Conservation (phyloP, 768 basidiomycete genomes). For the Termitomyces sp. region DNA sequence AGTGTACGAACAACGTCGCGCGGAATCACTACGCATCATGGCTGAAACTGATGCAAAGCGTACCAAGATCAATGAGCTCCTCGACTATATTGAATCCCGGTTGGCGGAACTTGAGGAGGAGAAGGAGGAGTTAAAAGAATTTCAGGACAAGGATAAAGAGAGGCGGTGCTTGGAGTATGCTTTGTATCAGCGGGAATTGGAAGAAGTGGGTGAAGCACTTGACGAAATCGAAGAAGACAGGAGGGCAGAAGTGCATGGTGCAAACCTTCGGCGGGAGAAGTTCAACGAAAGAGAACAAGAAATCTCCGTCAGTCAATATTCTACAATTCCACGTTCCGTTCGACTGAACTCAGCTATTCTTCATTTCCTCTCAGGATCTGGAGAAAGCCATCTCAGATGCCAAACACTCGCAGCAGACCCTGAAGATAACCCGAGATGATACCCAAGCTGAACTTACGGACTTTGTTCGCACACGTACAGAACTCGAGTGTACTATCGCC, state of each 20-base stretch:
- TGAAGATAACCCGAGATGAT: conserved; percentile 67
- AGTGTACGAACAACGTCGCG: conserved; percentile 91
- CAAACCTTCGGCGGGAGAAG: conserved; percentile 78
- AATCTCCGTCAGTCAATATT: conserved; percentile 56
- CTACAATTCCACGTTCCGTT: neutral
- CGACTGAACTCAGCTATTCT: neutral
- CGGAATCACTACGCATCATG: conserved; percentile 95
- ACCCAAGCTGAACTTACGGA: conserved; percentile 84
- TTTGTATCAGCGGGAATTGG: conserved; percentile 84
- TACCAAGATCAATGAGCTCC: conserved; percentile 83
- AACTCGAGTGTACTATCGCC: conserved; percentile 77
- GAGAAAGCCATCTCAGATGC: conserved; percentile 70
- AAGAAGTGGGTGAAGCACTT: conserved; percentile 82
- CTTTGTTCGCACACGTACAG: conserved; percentile 78
- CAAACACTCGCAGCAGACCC: conserved; percentile 69
- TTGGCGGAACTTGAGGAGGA: conserved; percentile 93
- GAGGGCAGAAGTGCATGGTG: conserved; percentile 75
- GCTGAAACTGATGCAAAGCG: conserved; percentile 93
- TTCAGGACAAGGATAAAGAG: conserved; percentile 93
- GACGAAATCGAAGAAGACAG: conserved; percentile 86
- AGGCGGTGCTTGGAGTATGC: conserved; percentile 94
- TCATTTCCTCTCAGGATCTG: conserved; percentile 48
- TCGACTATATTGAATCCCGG: conserved; percentile 88
- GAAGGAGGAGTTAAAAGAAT: conserved; percentile 96
- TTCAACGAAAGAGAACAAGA: conserved; percentile 83